A percentile compares a stretch with the other conserved stretches of the same genome.
Evolutionary conservation across 441 rosid genomes (phyloP).

Genomic region (Melastoma candidum): DNA sequence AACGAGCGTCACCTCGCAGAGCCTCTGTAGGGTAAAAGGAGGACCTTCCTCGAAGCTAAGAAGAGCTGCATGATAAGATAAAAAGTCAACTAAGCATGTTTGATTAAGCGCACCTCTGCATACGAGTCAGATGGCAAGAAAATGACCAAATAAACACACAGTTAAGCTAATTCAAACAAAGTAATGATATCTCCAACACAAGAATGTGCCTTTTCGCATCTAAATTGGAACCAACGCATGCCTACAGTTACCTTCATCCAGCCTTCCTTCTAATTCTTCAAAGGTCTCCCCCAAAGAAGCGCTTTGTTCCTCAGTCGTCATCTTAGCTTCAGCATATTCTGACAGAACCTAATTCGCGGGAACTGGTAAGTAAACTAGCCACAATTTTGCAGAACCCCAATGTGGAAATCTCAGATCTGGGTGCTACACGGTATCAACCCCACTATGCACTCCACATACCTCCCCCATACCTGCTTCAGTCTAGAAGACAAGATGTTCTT

Average conservation of each 20-base stretch:
- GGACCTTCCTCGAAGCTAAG: conserved; percentile 74
- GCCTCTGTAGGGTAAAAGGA: conserved; percentile 90
- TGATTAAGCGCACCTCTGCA: conserved; percentile 7
- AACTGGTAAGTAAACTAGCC: conserved; percentile 11
- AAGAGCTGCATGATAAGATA: conserved; percentile 44
- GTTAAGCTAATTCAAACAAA: no score
- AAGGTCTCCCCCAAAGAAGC: conserved; percentile 61
- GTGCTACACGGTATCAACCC: conserved; percentile 6
- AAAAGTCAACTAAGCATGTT: neutral
- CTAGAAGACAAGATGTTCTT: conserved; percentile 60
- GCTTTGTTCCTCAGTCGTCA: conserved; percentile 49
- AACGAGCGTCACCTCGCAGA: conserved; percentile 54
- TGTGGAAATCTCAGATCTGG: conserved; percentile 3
- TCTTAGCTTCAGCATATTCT: conserved; percentile 74
- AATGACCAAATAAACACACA: neutral
- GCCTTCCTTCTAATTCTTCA: conserved; percentile 41
- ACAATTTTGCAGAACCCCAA: conserved; percentile 3
- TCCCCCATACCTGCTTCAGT: conserved; percentile 92
- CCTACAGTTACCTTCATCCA: conserved; percentile 53
- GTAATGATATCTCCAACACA: neutral
- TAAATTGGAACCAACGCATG: conserved; percentile 2
- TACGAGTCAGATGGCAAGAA: neutral
- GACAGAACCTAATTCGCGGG: conserved; percentile 46
- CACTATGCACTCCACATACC: conserved; percentile 35
- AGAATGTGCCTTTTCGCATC: neutral